phyloP scores from a whole-genome alignment of 352 stramenopile genomes.

The Globisporangium cylindrosporum region DNA sequence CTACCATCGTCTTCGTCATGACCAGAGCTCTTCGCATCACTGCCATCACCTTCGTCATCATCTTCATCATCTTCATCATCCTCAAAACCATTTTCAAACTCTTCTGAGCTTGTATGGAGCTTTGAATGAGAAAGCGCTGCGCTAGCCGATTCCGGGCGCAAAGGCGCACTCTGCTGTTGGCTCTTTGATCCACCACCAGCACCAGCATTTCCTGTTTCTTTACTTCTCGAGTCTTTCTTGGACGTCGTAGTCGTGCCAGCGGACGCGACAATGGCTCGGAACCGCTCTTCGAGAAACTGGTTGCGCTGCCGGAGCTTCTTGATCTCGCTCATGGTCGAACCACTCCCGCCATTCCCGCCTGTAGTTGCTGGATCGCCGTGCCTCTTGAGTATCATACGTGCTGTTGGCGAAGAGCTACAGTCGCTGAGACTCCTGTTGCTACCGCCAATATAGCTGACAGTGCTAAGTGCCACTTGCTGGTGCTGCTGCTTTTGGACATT shows the following conservation, averaged over 20 bases:
- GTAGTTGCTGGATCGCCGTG: not conserved
- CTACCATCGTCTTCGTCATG: not conserved
- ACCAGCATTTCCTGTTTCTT: not conserved
- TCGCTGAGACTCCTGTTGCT: not conserved
- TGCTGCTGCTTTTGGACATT: constrained; percentile 17
- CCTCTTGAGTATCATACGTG: not conserved
- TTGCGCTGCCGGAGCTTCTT: constrained; percentile 58
- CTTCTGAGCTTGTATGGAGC: not conserved
- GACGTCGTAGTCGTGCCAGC: not conserved
- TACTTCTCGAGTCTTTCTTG: not conserved
- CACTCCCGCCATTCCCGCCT: not conserved
- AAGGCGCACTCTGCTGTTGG: not conserved
- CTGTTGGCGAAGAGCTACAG: not conserved
- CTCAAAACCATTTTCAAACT: not conserved
- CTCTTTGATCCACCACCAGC: not conserved
- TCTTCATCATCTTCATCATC: not conserved
- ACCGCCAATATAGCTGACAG: not conserved
- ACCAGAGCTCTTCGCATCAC: not conserved
- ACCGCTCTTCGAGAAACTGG: constrained; percentile 58
- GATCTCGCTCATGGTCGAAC: constrained; percentile 32
- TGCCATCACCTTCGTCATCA: not conserved
- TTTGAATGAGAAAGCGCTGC: not conserved
- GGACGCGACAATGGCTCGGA: constrained; percentile 24
- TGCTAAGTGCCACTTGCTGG: not conserved
- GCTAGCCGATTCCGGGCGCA: not conserved